Evolutionary conservation across 371 early-diverging fungal genomes (phyloP).

Genomic region (Dichotomocladium elegans): DNA sequence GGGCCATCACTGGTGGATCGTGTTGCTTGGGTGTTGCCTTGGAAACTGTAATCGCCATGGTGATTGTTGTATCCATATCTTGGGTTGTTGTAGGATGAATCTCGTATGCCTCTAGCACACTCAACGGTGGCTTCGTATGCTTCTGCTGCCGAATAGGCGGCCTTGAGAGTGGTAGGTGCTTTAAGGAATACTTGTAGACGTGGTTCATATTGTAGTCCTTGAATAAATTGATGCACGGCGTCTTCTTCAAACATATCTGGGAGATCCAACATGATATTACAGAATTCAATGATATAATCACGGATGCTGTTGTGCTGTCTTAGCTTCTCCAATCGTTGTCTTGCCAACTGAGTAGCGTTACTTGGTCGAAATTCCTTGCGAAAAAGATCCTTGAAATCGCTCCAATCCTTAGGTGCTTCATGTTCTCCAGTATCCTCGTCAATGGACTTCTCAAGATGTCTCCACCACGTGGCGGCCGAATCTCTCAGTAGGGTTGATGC

Average conservation of each 20-base stretch:
- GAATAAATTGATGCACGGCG: constrained; percentile 4
- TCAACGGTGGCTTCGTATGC: not conserved
- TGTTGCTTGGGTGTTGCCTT: not conserved
- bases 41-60: not conserved
- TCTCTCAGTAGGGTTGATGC: constrained; percentile 1
- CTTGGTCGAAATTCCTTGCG: constrained; percentile 3
- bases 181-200: not conserved
- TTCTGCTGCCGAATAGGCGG: constrained; percentile 2
- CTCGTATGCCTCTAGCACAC: not conserved
- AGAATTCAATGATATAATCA: constrained; percentile 2
- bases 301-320: not conserved
- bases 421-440: not conserved
- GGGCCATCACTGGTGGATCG: not conserved
- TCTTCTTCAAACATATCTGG: constrained; percentile 10
- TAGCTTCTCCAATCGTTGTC: not conserved
- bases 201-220: constrained; percentile 2
- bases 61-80: not conserved
- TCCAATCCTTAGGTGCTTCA: not conserved
- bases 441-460: not conserved
- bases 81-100: not conserved
- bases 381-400: not conserved
- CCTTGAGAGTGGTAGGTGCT: not conserved
- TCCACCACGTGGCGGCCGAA: constrained; percentile 4
- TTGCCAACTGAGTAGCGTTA: constrained; percentile 1
- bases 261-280: constrained; percentile 10